Evolutionary conservation across 148 eudicot species (phyloP).

Genomic region (Diospyros kaki): DNA sequence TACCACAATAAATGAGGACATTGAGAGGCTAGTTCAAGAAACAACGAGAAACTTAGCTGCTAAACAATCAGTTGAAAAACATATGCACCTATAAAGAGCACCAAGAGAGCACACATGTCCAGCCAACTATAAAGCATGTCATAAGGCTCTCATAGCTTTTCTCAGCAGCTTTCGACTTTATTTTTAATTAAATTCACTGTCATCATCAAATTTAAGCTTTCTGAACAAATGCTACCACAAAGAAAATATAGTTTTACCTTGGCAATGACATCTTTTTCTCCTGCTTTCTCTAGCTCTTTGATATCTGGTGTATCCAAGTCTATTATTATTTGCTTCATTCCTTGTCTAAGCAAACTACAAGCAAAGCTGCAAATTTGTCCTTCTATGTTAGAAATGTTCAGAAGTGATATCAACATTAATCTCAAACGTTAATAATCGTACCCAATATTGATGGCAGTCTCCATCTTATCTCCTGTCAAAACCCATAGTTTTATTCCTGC

Average conservation of each 20-base stretch:
- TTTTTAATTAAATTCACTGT: neutral
- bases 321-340: slow-evolving; percentile 73
- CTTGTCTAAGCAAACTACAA: slow-evolving; percentile 89
- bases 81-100: no score
- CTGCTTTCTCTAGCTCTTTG: slow-evolving; percentile 55
- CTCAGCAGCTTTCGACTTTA: no score
- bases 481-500: slow-evolving; percentile 98
- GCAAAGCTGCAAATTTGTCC: slow-evolving; percentile 60
- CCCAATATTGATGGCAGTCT: slow-evolving; percentile 97
- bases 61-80: no score
- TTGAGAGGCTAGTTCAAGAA: no score
- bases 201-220: neutral
- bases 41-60: no score
- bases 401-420: neutral
- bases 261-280: slow-evolving; percentile 50
- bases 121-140: no score
- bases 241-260: slow-evolving; percentile 33
- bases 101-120: no score
- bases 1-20: no score
- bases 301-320: slow-evolving; percentile 61
- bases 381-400: slow-evolving; percentile 22
- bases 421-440: slow-evolving; percentile 20
- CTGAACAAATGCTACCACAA: neutral
- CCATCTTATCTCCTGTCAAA: slow-evolving; percentile 97
- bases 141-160: no score